Base-by-base conservation (phyloP, 1,139 yeast genomes). In the Candida dubliniensis region DNA sequence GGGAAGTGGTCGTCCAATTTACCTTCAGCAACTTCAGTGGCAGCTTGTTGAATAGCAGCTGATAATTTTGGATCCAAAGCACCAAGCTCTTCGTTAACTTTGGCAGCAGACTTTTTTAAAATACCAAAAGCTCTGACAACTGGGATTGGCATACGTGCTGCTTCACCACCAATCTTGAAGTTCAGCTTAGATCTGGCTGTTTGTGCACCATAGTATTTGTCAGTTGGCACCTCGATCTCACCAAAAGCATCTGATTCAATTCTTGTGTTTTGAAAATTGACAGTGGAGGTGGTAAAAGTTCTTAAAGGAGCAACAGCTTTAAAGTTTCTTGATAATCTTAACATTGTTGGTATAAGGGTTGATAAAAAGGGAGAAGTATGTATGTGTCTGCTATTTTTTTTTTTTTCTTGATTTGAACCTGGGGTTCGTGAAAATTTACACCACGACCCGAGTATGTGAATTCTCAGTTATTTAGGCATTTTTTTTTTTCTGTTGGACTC, bases 171-270 rank as follows among this genome's bases (percentile, higher is more conserved):
- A 60, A 93, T 93, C 67, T 90, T 87, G 76, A 93, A 93, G 77
- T 93, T 93, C 70, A 84, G 87, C 58, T 83, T 78, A 11, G 98
- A 85, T 69, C 96, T 81, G 67, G 95, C 97, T 48, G 99, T 93
- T 73, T 93, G 99, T 36, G 99, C 98, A 49, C 99, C 98, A 88
- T 96, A 91, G 76, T 91, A 91, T 64, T 82, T 84, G 61, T 86
- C 77, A 49, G 79, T 71, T 47, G 90, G 95, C 42, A 91, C 98
- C 61, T 87, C 87, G 59, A 93, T 86, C 62, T 88, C 96, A 56
- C 99, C 99, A 62, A 93, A 93, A 42, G 98, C 97, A 69, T 93
- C 99, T 47, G 90, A 79, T 68, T 93, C 99, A 48, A 79, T 79
- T 74, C 98, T 84, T 48, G 73, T 65, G 47, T 61, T 56, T 42